Conservation (phyloP, 1,284 basidiomycete genomes). For the Grifola frondosa region DNA sequence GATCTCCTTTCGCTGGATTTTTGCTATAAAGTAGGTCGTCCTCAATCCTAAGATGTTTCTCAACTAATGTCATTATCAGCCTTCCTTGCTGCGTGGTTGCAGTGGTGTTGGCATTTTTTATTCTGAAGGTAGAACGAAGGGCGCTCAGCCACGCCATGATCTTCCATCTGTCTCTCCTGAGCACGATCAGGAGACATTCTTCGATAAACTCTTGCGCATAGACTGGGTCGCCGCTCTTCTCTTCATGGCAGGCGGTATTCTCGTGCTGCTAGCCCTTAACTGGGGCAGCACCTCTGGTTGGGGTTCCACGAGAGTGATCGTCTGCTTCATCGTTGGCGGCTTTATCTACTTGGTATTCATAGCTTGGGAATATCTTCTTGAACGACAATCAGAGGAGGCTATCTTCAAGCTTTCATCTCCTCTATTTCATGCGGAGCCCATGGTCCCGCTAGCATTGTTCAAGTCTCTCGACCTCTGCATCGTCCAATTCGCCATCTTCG, state of each 20-base stretch:
- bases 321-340: slow-evolving; percentile 40
- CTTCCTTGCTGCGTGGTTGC: slow-evolving; percentile 31
- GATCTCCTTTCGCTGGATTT: slow-evolving; percentile 50
- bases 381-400: slow-evolving; percentile 21
- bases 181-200: slow-evolving; percentile 23
- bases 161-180: slow-evolving; percentile 3
- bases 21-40: slow-evolving; percentile 48
- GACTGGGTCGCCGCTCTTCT: slow-evolving; percentile 48
- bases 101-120: slow-evolving; percentile 41
- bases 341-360: slow-evolving; percentile 37
- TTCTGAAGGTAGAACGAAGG: slow-evolving; percentile 37
- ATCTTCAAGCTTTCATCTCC: slow-evolving; percentile 11
- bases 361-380: slow-evolving; percentile 42
- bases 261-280: slow-evolving; percentile 38
- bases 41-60: neutral
- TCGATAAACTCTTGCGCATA: slow-evolving; percentile 37
- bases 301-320: slow-evolving; percentile 33
- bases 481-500: slow-evolving; percentile 38
- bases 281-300: slow-evolving; percentile 36
- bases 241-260: slow-evolving; percentile 36
- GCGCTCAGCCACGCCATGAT: slow-evolving; percentile 21
- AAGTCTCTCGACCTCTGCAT: slow-evolving; percentile 39
- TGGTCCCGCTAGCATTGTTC: slow-evolving; percentile 43
- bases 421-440: slow-evolving; percentile 36
- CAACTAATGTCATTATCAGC: slow-evolving; percentile 22